Evolutionary conservation across 495 filamentous ascomycete species (phyloP).

Genomic region (Hypoxylon fragiforme): DNA sequence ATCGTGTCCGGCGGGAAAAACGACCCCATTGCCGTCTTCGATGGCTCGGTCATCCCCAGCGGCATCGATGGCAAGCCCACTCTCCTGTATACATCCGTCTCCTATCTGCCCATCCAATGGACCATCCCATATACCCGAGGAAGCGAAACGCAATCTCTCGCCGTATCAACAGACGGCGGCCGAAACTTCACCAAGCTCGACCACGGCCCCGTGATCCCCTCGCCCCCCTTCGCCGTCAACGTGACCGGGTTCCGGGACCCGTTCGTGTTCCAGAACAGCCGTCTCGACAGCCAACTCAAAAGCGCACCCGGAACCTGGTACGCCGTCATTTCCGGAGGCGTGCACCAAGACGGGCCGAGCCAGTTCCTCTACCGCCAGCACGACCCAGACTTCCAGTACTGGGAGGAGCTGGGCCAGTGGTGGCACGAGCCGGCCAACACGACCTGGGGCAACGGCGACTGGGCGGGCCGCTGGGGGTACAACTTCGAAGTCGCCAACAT

Average conservation of each 20-base stretch:
- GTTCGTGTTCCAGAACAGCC: slow-evolving; percentile 35
- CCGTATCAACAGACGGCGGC: slow-evolving; percentile 38
- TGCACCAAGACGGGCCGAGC: slow-evolving; percentile 32
- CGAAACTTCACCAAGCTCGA: slow-evolving; percentile 38
- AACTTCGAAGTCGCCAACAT: slow-evolving; percentile 31
- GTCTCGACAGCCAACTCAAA: slow-evolving; percentile 31
- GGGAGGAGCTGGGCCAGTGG: slow-evolving; percentile 36
- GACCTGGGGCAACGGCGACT: slow-evolving; percentile 31
- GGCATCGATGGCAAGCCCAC: slow-evolving; percentile 28
- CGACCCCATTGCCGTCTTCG: slow-evolving; percentile 30
- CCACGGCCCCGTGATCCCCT: slow-evolving; percentile 34
- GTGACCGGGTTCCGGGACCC: slow-evolving; percentile 42
- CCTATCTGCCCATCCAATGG: slow-evolving; percentile 41
- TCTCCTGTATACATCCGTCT: slow-evolving; percentile 41
- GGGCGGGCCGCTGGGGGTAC: slow-evolving; percentile 31
- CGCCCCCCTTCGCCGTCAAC: slow-evolving; percentile 31
- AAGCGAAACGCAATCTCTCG: slow-evolving; percentile 42
- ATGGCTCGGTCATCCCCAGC: slow-evolving; percentile 29
- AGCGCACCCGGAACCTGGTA: slow-evolving; percentile 33
- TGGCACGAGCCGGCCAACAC: slow-evolving; percentile 33
- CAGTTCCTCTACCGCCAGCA: slow-evolving; percentile 40
- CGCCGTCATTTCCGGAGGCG: slow-evolving; percentile 37
- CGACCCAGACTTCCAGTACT: slow-evolving; percentile 37
- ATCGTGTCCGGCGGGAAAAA: slow-evolving; percentile 26
- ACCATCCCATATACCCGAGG: slow-evolving; percentile 38